phyloP scores from a whole-genome alignment of 75 land plant species.

The Isoetes taiwanensis region DNA sequence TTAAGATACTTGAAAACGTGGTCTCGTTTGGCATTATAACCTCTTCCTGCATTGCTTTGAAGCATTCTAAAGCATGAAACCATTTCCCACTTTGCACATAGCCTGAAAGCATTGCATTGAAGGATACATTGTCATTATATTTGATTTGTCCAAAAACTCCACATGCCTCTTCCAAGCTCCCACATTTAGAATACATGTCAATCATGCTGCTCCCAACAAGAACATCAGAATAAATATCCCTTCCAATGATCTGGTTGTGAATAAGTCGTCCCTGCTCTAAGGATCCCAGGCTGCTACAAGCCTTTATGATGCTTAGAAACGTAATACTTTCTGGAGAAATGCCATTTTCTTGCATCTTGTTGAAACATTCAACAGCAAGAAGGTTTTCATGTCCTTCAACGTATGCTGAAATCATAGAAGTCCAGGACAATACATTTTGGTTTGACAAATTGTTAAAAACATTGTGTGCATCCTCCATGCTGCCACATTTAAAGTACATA shows the following conservation, averaged over 20 bases:
- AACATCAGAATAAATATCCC: background rate
- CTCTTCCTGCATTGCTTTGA: background rate
- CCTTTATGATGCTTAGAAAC: background rate
- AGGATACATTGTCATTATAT: too few relatives aligned
- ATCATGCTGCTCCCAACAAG: background rate
- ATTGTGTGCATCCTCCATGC: too few relatives aligned
- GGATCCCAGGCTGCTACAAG: background rate
- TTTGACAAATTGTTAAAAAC: too few relatives aligned
- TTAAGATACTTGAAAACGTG: background rate
- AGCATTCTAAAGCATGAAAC: background rate
- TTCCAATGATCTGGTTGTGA: background rate
- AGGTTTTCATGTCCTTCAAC: too few relatives aligned
- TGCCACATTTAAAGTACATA: too few relatives aligned
- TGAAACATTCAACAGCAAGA: too few relatives aligned
- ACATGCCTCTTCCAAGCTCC: background rate
- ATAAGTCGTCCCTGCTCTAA: background rate
- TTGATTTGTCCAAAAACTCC: background rate
- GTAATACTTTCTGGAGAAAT: too few relatives aligned
- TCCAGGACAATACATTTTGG: too few relatives aligned
- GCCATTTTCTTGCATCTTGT: too few relatives aligned
- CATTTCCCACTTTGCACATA: background rate
- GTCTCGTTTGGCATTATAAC: background rate
- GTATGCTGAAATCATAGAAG: too few relatives aligned
- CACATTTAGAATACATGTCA: constrained; percentile 8
- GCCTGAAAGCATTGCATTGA: background rate